A percentile compares a stretch with the other conserved stretches of the same genome.
phyloP scores from a whole-genome alignment of 805 yeast genomes.

The Lipomyces kockii region DNA sequence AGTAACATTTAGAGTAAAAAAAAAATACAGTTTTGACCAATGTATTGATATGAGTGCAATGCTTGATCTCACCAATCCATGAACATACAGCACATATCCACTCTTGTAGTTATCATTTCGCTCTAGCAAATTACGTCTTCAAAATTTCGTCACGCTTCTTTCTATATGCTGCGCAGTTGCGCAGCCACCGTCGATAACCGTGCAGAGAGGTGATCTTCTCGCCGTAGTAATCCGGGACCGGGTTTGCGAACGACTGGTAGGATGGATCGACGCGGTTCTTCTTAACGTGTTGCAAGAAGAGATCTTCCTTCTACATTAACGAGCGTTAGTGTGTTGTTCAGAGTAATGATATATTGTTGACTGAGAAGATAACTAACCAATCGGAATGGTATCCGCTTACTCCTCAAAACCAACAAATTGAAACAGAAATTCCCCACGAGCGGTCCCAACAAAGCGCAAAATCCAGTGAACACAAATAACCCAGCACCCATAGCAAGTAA shows the following conservation, averaged over 20 bases:
- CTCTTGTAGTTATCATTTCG: neutral
- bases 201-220: conserved; percentile 87
- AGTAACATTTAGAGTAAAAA: neutral
- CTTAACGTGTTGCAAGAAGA: conserved; percentile 73
- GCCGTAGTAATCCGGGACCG: conserved; percentile 98
- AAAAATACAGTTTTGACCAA: neutral
- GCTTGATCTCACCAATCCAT: neutral
- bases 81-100: neutral
- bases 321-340: neutral
- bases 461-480: conserved; percentile 68
- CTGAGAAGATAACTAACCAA: conserved; percentile 44
- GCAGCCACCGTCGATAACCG: conserved; percentile 92
- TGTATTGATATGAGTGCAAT: neutral
- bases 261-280: conserved; percentile 90
- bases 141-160: conserved; percentile 58
- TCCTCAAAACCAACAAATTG: conserved; percentile 42
- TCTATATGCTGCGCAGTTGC: conserved; percentile 90
- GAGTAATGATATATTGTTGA: neutral
- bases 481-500: conserved; percentile 77
- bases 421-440: conserved; percentile 73
- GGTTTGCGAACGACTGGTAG: conserved; percentile 81
- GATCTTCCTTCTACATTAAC: conserved; percentile 60
- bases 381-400: conserved; percentile 24
- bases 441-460: conserved; percentile 87
- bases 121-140: conserved; percentile 1